Base-by-base conservation (phyloP, 345 rosid genomes). In the Triadica sebifera region DNA sequence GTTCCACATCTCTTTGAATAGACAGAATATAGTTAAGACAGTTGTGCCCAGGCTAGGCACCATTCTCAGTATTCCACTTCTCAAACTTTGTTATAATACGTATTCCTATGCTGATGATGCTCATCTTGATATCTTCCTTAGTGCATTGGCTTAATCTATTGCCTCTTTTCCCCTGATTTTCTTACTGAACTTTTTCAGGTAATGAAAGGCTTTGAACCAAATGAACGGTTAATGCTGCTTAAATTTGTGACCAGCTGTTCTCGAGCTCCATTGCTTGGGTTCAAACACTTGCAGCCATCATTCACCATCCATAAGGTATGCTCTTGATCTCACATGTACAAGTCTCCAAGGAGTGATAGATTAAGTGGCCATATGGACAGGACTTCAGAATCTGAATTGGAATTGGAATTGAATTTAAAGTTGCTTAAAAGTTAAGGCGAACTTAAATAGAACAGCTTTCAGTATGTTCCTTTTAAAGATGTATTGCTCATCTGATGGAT, bases 241-340 rank as follows among this genome's bases (percentile, higher is more conserved):
- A 95, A 95, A 78, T 95, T 95, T 81, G 99, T 93, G 74, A 95
- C 98, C 56, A 95, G 99, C 82, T 95, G 98, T 84, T 93, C 97
- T 71, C 91, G 96, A 68, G 93, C 91, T 82, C 99, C 99, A 74
- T 90, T 90, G 67, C 93, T 91, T 57, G 96, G 99, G 63, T 95
- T 95, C 87, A 93, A 91, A 81, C 88, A 93, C 85, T 84, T 93
- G 88, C 97, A 87, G 80, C 98, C 99, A 74, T 80, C 94, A 60
- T 95, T 93, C 84, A 95, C 92, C 19, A 89, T 95, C 81, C 98
- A 91, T 81, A 95, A 95, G 91, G 97, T 91, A 72, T 45, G 84
- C 50, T 71, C 53, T 53, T 73, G 56, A 58, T 57, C 39, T 50
- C 45, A 6, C 15, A 24, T 67, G 17, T 56, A 57, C 22, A 29